Evolutionary conservation across 2,329 filamentous ascomycete genomes (phyloP).

Genomic region (Tricladium varicosporioides): DNA sequence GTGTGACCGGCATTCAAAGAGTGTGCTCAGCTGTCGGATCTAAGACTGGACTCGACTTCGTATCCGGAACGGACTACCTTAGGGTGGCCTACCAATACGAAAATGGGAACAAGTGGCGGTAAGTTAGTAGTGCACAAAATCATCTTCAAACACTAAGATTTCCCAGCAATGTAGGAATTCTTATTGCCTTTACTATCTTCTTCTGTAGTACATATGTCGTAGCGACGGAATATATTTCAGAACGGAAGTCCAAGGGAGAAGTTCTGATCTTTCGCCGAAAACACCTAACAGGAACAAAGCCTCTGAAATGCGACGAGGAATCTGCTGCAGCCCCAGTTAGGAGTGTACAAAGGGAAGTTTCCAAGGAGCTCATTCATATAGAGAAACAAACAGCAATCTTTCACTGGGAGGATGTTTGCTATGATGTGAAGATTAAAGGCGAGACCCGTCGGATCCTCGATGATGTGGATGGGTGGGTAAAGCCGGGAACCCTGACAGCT

Average conservation of each 20-base stretch:
- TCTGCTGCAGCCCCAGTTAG: too few relatives aligned
- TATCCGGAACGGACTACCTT: too few relatives aligned
- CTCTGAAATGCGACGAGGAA: too few relatives aligned
- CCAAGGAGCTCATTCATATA: too few relatives aligned
- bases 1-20: too few relatives aligned
- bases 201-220: slow-evolving; percentile 51
- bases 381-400: slow-evolving; percentile 31
- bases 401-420: slow-evolving; percentile 52
- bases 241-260: slow-evolving; percentile 72
- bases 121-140: too few relatives aligned
- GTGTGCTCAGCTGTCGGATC: too few relatives aligned
- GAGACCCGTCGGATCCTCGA: slow-evolving; percentile 64
- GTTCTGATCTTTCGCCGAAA: slow-evolving; percentile 63
- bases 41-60: too few relatives aligned
- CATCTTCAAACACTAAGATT: too few relatives aligned
- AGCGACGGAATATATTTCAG: slow-evolving; percentile 57
- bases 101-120: too few relatives aligned
- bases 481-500: slow-evolving; percentile 66
- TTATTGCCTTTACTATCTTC: not conserved
- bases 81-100: too few relatives aligned
- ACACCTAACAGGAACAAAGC: not conserved
- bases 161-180: slow-evolving; percentile 3
- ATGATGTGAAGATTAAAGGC: slow-evolving; percentile 70
- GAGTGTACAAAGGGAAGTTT: too few relatives aligned
- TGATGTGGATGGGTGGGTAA: slow-evolving; percentile 69